Conservation (phyloP, 2,329 filamentous ascomycete genomes). For the Venturia nashicola region DNA sequence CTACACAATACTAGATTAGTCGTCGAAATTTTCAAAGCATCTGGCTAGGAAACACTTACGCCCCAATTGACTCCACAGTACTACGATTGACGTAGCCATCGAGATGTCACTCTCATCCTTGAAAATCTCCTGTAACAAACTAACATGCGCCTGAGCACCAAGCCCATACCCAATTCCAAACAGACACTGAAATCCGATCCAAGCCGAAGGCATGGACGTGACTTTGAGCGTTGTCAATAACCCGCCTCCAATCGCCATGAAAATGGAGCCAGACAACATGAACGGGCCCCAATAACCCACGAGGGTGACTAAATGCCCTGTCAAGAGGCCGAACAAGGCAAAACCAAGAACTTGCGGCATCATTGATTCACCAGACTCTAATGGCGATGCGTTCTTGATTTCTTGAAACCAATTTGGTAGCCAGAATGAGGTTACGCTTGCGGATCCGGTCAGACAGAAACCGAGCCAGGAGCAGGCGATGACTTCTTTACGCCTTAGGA, state of each 20-base stretch:
- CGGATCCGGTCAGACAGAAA: slow-evolving; percentile 1
- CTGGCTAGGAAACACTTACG: neutral
- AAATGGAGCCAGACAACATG: neutral
- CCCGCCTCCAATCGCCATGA: slow-evolving; percentile 24
- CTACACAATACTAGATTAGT: neutral
- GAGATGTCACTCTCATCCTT: neutral
- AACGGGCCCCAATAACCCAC: slow-evolving; percentile 10
- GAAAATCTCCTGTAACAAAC: neutral
- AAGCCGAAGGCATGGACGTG: slow-evolving; percentile 14
- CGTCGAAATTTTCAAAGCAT: too few species aligned
- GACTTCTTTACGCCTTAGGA: slow-evolving; percentile 9
- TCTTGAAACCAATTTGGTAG: slow-evolving; percentile 31
- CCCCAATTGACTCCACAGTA: neutral
- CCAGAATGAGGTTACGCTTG: slow-evolving; percentile 11
- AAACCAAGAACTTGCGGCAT: slow-evolving; percentile 26
- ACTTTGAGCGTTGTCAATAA: slow-evolving; percentile 23
- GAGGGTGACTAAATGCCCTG: slow-evolving; percentile 21
- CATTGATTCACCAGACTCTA: slow-evolving; percentile 21
- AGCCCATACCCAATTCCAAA: slow-evolving; percentile 14
- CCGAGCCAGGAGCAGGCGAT: neutral
- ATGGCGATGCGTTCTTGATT: slow-evolving; percentile 27
- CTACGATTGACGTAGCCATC: neutral
- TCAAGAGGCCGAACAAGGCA: slow-evolving; percentile 19
- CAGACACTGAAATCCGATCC: slow-evolving; percentile 28
- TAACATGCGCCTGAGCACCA: slow-evolving; percentile 26